Evolutionary conservation across 2,329 filamentous ascomycete species (phyloP), one percentile per base, ranked within the genome.

Genomic region (Coniochaeta sp.): DNA sequence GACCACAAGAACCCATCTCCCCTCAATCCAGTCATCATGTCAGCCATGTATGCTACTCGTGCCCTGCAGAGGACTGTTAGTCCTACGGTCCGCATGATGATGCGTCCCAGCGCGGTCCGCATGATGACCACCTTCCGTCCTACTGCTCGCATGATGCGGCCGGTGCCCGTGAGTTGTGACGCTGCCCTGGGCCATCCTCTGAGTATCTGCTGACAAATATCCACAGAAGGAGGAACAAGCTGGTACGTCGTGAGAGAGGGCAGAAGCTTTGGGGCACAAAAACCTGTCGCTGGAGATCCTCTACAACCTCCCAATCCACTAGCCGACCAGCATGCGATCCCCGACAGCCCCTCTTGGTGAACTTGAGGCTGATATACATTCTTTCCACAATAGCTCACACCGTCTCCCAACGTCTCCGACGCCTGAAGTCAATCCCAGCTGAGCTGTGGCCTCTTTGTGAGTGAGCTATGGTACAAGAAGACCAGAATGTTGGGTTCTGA

Each of bases 391-490:
- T 69, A 99, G 95, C 91, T 74, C 95, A 98, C 81, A 97, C 93
- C 71, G 87, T 98, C 77, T 96, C 93, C 67, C 95, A 98, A 82
- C 91, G 93, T 75, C 83, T 99, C 71, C 90, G 93, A 75, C 89
- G 87, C 74, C 83, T 97, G 72, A 93, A 89, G 84, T 87, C 88
- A 79, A 89, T 98, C 73, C 95, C 95, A 68, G 87, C 91, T 68
- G 95, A 99, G 84, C 84, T 99, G 84, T 86, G 93, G 69, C 95
- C 95, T 72, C 89, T 99, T 70, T 93, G 93, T 96, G 88, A 76
- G 86, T 60, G 31, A 24, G n/a, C 58, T 60, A 28, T 9, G 3
- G 28, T 38, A 6, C 59, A 56, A 6, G 22, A 36, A 24, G 17
- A 57, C 16, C 19, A 26, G 40, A 40, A 59, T 44, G 9, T 40